A percentile compares a stretch with the other conserved stretches of the same genome.
Evolutionary conservation across 768 basidiomycete genomes (phyloP).

Genomic region (Leccinum disarticulatum): DNA sequence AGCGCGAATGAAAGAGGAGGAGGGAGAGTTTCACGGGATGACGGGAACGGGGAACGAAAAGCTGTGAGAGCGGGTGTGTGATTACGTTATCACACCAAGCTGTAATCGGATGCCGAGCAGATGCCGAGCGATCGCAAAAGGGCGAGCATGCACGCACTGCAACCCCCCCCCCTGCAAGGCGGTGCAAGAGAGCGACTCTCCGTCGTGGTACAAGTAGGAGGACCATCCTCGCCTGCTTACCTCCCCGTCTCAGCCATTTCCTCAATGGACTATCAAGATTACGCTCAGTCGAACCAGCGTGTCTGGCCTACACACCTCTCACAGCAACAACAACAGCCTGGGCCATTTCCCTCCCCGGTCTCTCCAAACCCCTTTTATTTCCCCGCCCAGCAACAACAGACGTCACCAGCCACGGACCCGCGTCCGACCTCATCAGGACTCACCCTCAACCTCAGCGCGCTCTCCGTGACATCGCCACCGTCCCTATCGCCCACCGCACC

Average conservation of each 20-base stretch:
- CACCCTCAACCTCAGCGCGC: constrained; percentile 66
- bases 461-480: constrained; percentile 65
- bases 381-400: constrained; percentile 16
- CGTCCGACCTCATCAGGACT: constrained; percentile 41
- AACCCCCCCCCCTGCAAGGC: constrained; percentile 2
- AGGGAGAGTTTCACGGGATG: constrained; percentile 2
- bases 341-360: constrained; percentile 26
- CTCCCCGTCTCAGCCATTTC: not conserved
- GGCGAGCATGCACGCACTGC: constrained; percentile 8
- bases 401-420: constrained; percentile 15
- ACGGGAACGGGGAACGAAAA: constrained; percentile 4
- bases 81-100: constrained; percentile 23
- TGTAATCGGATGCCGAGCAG: constrained; percentile 12
- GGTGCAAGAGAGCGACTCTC: constrained; percentile 12
- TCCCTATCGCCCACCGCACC: constrained; percentile 63
- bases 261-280: constrained; percentile 25
- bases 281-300: constrained; percentile 33
- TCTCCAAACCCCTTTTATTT: constrained; percentile 28
- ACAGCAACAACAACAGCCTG: constrained; percentile 9
- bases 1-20: not conserved
- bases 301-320: constrained; percentile 22
- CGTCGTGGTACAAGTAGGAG: constrained; percentile 15
- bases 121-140: constrained; percentile 1
- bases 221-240: not conserved
- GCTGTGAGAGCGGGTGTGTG: constrained; percentile 1